A percentile compares a stretch with the other conserved stretches of the same genome.
Conservation (phyloP, 2,329 filamentous ascomycete genomes). For the Aschersonia sp. region DNA sequence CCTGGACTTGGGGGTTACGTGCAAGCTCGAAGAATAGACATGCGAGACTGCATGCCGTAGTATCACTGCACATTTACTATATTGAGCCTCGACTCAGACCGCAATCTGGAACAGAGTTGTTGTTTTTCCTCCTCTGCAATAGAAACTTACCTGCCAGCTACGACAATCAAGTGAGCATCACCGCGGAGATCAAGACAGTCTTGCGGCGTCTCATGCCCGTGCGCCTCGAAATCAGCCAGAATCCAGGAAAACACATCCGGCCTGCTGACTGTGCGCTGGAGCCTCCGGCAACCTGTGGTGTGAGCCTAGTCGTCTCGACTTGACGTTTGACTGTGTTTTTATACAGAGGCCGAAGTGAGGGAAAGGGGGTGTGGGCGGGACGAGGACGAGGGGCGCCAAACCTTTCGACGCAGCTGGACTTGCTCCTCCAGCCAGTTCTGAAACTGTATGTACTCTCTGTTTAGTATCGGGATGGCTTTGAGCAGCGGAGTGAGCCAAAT, state of each 20-base stretch:
- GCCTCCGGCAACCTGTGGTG: not conserved
- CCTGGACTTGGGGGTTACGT: slow-evolving; percentile 2
- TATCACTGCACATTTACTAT: slow-evolving; percentile 13
- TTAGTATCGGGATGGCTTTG: slow-evolving; percentile 9
- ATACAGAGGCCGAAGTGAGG: too few species aligned
- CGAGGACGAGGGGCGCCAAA: slow-evolving; percentile 1
- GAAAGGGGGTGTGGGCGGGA: too few species aligned
- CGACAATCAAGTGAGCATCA: slow-evolving; percentile 15
- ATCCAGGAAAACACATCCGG: slow-evolving; percentile 18
- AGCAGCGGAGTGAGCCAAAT: slow-evolving; percentile 7
- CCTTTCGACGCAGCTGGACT: not conserved
- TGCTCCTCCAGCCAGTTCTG: slow-evolving; percentile 6
- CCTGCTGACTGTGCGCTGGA: slow-evolving; percentile 5
- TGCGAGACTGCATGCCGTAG: slow-evolving; percentile 18
- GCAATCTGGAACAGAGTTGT: too few species aligned
- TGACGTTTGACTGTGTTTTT: too few species aligned
- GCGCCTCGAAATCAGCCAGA: slow-evolving; percentile 11
- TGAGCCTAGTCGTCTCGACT: not conserved
- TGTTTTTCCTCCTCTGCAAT: not conserved
- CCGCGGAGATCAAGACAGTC: slow-evolving; percentile 11
- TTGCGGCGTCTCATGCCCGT: slow-evolving; percentile 6
- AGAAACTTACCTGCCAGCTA: slow-evolving; percentile 15
- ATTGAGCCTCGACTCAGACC: too few species aligned
- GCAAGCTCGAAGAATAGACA: slow-evolving; percentile 20
- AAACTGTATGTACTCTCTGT: slow-evolving; percentile 7